These are phyloP conservation scores for Lathyrus aphaca DNA, from an alignment of 306 rosid species.

Conservation along the genomic window DNA sequence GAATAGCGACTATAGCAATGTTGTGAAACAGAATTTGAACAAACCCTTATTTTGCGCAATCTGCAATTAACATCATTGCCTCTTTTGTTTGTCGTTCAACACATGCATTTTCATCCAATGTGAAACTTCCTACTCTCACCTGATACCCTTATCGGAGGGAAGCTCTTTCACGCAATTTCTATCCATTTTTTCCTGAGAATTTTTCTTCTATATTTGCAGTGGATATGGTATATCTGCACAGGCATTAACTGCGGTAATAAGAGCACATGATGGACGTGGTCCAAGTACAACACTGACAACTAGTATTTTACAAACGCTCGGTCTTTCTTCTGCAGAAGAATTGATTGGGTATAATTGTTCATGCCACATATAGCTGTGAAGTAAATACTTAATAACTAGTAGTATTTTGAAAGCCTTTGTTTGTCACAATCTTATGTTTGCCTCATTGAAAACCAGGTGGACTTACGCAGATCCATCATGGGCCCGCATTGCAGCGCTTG, in stretches of 20 bases:
- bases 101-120: background rate
- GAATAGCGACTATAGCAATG: too few relatives aligned
- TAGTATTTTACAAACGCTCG: constrained; percentile 60
- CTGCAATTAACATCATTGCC: background rate
- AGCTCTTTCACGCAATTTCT: constrained; percentile 11
- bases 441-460: constrained; percentile 70
- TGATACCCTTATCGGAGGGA: background rate
- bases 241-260: constrained; percentile 81
- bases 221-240: constrained; percentile 95
- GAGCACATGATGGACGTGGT: constrained; percentile 93
- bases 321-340: constrained; percentile 84
- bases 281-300: constrained; percentile 64
- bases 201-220: constrained; percentile 60
- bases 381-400: constrained; percentile 10
- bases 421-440: constrained; percentile 4
- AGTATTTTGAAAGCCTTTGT: background rate
- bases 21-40: too few relatives aligned
- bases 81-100: background rate
- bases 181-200: constrained; percentile 34
- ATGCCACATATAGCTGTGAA: constrained; percentile 14
- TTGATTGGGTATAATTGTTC: constrained; percentile 68
- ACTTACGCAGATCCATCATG: constrained; percentile 94
- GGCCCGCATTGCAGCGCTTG: constrained; percentile 97
- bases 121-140: background rate
- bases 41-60: too few relatives aligned